phyloP scores from a whole-genome alignment of 164 flowering plant species.

The Vitis rotundifolia region DNA sequence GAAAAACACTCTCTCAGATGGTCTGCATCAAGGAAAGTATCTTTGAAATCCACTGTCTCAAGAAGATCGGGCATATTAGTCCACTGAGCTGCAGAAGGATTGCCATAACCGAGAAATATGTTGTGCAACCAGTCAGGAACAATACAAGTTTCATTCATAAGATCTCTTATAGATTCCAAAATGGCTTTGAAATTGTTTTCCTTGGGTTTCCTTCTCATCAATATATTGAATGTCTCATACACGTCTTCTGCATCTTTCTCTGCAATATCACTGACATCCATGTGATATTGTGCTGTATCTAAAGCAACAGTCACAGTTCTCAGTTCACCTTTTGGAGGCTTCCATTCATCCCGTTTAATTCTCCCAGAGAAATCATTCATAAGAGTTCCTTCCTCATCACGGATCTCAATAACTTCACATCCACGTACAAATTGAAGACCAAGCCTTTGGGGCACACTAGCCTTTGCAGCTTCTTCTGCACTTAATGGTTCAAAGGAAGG shows the following conservation, averaged over 20 bases:
- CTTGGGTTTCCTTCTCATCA: conserved; percentile 98
- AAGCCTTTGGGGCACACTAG: conserved; percentile 88
- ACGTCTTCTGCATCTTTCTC: conserved; percentile 89
- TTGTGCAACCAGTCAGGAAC: conserved; percentile 98
- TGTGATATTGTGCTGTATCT: conserved; percentile 97
- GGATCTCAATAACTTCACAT: conserved; percentile 92
- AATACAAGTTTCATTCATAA: conserved; percentile 99
- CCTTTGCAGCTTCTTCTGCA: conserved; percentile 79
- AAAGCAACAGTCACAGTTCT: conserved; percentile 91
- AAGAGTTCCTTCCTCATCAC: conserved; percentile 93
- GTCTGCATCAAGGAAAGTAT: conserved; percentile 83
- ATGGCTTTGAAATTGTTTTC: conserved; percentile 99
- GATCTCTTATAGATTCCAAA: conserved; percentile 93
- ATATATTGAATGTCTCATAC: conserved; percentile 82
- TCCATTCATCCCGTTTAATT: conserved; percentile 96
- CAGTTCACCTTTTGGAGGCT: conserved; percentile 97
- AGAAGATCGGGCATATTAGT: conserved; percentile 90
- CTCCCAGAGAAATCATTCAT: conserved; percentile 99
- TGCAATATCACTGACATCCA: conserved; percentile 90
- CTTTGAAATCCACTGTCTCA: conserved; percentile 86
- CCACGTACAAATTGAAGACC: conserved; percentile 97
- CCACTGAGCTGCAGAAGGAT: conserved; percentile 99
- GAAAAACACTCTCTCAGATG: conserved; percentile 77
- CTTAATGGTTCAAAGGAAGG: conserved; percentile 96
- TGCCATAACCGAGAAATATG: conserved; percentile 92